Evolutionary conservation across 306 rosid species (phyloP), one percentile per base, ranked within the genome.

Genomic region (Rosa multiflora): DNA sequence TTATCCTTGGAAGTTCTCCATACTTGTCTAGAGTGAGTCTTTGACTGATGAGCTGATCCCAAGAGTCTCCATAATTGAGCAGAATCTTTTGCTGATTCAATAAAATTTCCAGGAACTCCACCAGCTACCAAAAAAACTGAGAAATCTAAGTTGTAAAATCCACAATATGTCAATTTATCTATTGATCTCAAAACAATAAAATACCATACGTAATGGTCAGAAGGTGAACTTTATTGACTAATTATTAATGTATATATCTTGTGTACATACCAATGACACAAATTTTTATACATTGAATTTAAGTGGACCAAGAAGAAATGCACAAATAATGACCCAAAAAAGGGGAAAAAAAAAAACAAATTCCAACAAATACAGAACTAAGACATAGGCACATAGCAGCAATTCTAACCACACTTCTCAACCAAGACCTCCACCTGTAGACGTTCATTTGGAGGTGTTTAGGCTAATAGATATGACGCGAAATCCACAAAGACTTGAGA

Each of bases 401-500:
- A 8, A 58, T 43, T 58, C 42, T 74, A 40, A 42, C 53, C 13
- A n/a, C 9, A 18, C 46, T 29, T 2, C 21, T 73, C 3, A 0
- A 52, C 47, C 64, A 1, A 5, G 48, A 53, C 48, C 64, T 35
- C 12, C 5, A 67, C 15, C 6, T 3, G 7, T 5, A 3, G 73
- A 20, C 49, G 15, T 55, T 55, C 13, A 8, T 55, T 32, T 46
- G 7, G 9, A 23, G 58, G 8, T 69, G 35, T 39, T 69, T 43
- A 11, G 47, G 73, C 53, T 43, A 69, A 42, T 44, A 2, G 55
- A 23, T 17, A 46, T 46, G n/a, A 70, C 12, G 39, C 37, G 8
- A 10, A 74, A n/a, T 37, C 39, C 53, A 55, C n/a, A 21, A 78
- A 81, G 72, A 67, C 44, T 70, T 66, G 67, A 76, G 44, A 80